Evolutionary conservation across 1,284 basidiomycete species (phyloP), one percentile per base, ranked within the genome.

Genomic region (Leccinum cinnamomeum): DNA sequence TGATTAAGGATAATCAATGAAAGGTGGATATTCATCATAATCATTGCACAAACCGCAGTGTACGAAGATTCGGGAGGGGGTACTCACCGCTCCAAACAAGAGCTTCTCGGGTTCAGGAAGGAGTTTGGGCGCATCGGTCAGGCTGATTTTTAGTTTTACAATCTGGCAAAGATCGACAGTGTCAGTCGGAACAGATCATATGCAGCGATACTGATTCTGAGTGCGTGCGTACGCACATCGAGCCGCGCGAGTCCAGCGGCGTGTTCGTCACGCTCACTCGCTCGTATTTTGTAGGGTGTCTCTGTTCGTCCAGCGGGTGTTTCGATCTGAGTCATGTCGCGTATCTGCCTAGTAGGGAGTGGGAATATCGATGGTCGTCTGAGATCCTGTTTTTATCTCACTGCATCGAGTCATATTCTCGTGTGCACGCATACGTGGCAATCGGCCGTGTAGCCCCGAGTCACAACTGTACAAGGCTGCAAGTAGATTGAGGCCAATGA

Each of bases 141-240:
- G 71, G 14, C 63, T 76, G 7, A 84, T 69, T 14, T 67, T 75
- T 44, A 84, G 68, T 66, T 77, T 81, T 25, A 78, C 76, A 2
- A 79, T 75, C 82, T 84, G 56, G 33, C 1, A n/a, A 6, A 16
- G 30, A 18, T 10, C 7, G 18, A 53, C 5, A 28, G n/a, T 18
- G 41, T 62, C 10, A 20, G 23, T 16, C 25, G 10, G 37, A 18
- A 25, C 18, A 16, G 57, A 53, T 50, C 23, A 39, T 39, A 39
- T 39, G 7, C 37, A 20, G 28, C 16, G 11, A 18, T 0, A 25
- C 14, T 56, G 20, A 39, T 25, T 7, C 6, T 3, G 33, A 7
- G 20, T 18, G 18, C 10, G 3, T 18, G 50, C 12, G 11, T 28
- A 72, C 69, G 56, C 44, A 71, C 72, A 46, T 73, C 68, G 4